Percentiles rank a stretch among this genome's conserved stretches.
These are phyloP conservation scores for Dendrobium huoshanense DNA, from an alignment of 106 monocot species.

Conservation along the genomic window DNA sequence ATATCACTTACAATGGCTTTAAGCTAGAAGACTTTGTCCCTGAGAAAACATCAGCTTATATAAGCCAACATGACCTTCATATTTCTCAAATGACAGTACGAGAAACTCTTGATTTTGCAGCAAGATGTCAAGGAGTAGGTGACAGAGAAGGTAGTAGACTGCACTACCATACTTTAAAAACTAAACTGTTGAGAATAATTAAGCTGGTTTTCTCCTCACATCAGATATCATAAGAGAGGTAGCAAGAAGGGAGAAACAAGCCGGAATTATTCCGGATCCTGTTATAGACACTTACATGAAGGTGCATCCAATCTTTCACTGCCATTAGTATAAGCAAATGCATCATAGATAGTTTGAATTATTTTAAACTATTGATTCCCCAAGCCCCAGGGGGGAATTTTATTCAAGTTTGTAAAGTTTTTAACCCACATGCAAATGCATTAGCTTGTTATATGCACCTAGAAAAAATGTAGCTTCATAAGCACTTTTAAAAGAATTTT, in stretches of 20 bases:
- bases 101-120: slow-evolving; percentile 11
- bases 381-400: not conserved
- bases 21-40: slow-evolving; percentile 61
- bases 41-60: slow-evolving; percentile 70
- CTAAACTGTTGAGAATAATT: not conserved
- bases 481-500: not conserved
- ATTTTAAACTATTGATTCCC: not conserved
- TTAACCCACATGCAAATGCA: not conserved
- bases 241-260: slow-evolving; percentile 2
- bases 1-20: slow-evolving; percentile 74
- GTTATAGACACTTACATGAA: slow-evolving; percentile 9
- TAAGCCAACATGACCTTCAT: slow-evolving; percentile 86
- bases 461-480: not conserved
- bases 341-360: not conserved
- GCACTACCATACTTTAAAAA: no score
- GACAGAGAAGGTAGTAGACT: not conserved
- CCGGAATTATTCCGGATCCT: slow-evolving; percentile 1
- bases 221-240: slow-evolving; percentile 6
- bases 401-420: not conserved
- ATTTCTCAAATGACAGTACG: slow-evolving; percentile 11
- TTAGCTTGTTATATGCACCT: not conserved
- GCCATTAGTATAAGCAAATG: not conserved
- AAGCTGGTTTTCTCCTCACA: no score
- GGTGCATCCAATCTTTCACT: not conserved
- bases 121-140: slow-evolving; percentile 10